Evolutionary conservation across 2,329 filamentous ascomycete genomes (phyloP), one percentile per base, ranked within the genome.

Genomic region (Cladosporium sp.): DNA sequence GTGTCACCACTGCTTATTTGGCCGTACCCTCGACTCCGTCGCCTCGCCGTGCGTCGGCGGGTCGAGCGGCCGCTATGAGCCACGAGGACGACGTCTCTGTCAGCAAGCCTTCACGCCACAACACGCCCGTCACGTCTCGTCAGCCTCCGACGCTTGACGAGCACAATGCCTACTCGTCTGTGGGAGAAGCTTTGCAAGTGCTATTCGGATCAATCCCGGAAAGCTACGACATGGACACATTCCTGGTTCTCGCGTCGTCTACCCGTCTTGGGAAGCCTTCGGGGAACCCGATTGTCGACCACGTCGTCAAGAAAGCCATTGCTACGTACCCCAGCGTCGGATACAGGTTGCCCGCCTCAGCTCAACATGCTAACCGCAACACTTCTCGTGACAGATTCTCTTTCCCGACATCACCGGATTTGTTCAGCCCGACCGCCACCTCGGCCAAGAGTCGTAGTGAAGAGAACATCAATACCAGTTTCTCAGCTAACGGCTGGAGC

Each of bases 381-480:
- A 43, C 29, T 51, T 40, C 34, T 37, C 27, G 15, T 15, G 51
- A 61, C 53, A 64, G 66, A 53, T 69, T 69, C 57, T 57, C 56
- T 3, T 59, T 63, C 38, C 61, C 61, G 9, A 52, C 62, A 54
- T 52, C 59, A 24, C 52, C 53, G 22, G 58, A 60, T 11, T 53
- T 58, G 13, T 64, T 60, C 49, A 54, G 37, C 22, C 22, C 48
- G 4, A 44, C 55, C 9, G 49, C 57, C 6, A 60, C 58, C 17
- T 59, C 60, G 15, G 67, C 67, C 59, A 73, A 74, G 55, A 75
- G 71, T 55, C 66, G 68, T 52, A 77, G 74, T 54, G 69, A 71
- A 40, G 74, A 76, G 51, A 70, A 69, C 53, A 75, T 77, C 62
- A 75, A 76, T 52, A 73, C 73, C 44, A 73, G 70, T 22, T 77